A percentile compares a stretch with the other conserved stretches of the same genome.
Conservation (phyloP, 768 basidiomycete species). For the Lentinus brumalis region DNA sequence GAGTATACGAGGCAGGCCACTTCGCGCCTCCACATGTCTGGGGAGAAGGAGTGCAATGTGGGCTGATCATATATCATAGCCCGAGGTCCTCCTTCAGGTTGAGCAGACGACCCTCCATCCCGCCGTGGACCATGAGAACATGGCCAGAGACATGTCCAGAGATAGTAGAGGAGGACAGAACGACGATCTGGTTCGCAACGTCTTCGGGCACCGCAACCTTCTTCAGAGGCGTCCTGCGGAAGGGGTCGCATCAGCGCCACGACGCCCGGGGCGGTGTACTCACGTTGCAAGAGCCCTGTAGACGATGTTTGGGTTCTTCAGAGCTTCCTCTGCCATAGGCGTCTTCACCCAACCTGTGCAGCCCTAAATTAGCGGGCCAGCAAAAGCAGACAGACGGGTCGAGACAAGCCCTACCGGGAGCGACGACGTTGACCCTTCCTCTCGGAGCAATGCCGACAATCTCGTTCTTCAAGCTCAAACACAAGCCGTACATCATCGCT, state of each 20-base stretch:
- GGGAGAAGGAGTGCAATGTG: too few relatives aligned
- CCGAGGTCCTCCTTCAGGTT: conserved; percentile 42
- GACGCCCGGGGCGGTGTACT: conserved; percentile 21
- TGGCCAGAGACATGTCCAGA: conserved; percentile 76
- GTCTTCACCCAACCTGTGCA: conserved; percentile 48
- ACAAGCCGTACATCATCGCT: conserved; percentile 77
- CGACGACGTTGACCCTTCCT: conserved; percentile 71
- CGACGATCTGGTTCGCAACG: conserved; percentile 63
- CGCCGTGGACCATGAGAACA: conserved; percentile 71
- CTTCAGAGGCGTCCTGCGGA: conserved; percentile 62
- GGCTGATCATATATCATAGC: conserved; percentile 2
- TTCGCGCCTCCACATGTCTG: too few relatives aligned
- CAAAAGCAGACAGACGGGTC: not conserved
- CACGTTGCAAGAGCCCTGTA: conserved; percentile 71
- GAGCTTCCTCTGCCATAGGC: conserved; percentile 57
- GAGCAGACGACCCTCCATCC: conserved; percentile 73
- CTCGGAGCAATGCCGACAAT: conserved; percentile 74
- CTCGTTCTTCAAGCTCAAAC: conserved; percentile 73
- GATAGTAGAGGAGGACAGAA: conserved; percentile 58
- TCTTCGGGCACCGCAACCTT: conserved; percentile 66
- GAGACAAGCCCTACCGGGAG: conserved; percentile 54
- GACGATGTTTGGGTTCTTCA: conserved; percentile 55
- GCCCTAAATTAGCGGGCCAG: not conserved
- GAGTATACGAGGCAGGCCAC: too few relatives aligned
- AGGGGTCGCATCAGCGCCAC: not conserved